phyloP scores from a whole-genome alignment of 768 basidiomycete species.

The Pleurotus salmoneostramineus region DNA sequence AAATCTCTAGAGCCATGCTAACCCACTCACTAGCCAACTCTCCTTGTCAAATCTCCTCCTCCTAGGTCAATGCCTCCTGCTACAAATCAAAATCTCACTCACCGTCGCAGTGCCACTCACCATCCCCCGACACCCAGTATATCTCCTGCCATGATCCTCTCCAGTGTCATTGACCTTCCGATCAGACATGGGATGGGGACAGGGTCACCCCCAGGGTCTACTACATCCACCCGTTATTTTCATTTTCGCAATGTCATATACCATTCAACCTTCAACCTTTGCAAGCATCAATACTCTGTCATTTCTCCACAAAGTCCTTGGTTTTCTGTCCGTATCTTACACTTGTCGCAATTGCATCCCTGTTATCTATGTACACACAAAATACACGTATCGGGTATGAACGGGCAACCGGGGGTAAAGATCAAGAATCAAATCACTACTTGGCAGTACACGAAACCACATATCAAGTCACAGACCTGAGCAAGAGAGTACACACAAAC shows the following conservation, averaged over 20 bases:
- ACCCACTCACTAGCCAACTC: too few species aligned
- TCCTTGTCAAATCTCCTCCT: too few species aligned
- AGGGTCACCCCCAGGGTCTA: not conserved
- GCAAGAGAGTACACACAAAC: not conserved
- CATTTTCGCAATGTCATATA: conserved; percentile 1
- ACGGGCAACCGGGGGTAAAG: not conserved
- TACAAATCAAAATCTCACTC: not conserved
- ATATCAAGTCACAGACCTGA: not conserved
- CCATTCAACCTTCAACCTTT: not conserved
- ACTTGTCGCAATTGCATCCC: not conserved
- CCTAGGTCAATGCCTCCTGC: conserved; percentile 3
- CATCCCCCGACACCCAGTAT: conserved; percentile 3
- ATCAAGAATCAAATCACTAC: not conserved
- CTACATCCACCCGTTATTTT: not conserved
- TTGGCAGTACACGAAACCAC: too few species aligned
- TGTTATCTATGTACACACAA: not conserved
- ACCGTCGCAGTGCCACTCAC: not conserved
- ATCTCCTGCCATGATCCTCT: not conserved
- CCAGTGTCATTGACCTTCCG: not conserved
- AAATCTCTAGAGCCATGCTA: too few species aligned
- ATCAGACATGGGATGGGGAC: not conserved
- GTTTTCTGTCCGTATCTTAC: not conserved
- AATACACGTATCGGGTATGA: not conserved
- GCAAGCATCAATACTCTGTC: not conserved
- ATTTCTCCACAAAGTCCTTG: not conserved